Evolutionary conservation across 805 yeast genomes (phyloP).

Genomic region (Cyberlindnera maritima): DNA sequence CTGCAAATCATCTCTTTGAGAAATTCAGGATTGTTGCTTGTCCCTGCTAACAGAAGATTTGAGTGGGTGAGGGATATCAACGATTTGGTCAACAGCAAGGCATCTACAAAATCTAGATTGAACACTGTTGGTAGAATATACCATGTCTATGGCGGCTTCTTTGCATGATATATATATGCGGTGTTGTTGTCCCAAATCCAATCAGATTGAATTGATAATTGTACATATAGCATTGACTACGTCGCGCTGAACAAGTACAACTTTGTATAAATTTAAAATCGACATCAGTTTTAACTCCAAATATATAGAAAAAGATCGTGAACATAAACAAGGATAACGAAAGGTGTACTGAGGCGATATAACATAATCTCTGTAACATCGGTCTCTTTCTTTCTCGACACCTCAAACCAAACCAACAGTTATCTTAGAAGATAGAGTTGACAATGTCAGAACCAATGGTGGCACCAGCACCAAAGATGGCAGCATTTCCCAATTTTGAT

Average conservation of each 20-base stretch:
- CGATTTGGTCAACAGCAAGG: slow-evolving; percentile 47
- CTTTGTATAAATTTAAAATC: no score
- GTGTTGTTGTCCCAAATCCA: no score
- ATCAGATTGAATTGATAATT: no score
- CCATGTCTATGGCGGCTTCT: slow-evolving; percentile 50
- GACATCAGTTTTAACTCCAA: no score
- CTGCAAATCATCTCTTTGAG: slow-evolving; percentile 63
- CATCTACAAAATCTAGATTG: slow-evolving; percentile 38
- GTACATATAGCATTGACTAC: no score
- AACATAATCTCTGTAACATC: no score
- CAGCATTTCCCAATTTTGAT: slow-evolving; percentile 84
- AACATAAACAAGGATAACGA: neutral
- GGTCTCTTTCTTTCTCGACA: no score
- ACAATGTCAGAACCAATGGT: slow-evolving; percentile 84
- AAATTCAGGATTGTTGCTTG: slow-evolving; percentile 41
- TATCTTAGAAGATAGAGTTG: slow-evolving; percentile 56
- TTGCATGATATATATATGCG: slow-evolving; percentile 1
- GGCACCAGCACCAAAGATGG: slow-evolving; percentile 96
- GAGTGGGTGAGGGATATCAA: slow-evolving; percentile 67
- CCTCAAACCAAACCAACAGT: no score
- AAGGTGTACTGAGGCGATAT: neutral
- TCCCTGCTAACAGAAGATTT: slow-evolving; percentile 46
- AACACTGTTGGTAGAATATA: slow-evolving; percentile 56
- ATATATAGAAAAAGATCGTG: neutral
- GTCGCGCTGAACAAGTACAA: no score